Conservation (phyloP, 1,284 basidiomycete genomes). For the Cryptococcus hybrid region DNA sequence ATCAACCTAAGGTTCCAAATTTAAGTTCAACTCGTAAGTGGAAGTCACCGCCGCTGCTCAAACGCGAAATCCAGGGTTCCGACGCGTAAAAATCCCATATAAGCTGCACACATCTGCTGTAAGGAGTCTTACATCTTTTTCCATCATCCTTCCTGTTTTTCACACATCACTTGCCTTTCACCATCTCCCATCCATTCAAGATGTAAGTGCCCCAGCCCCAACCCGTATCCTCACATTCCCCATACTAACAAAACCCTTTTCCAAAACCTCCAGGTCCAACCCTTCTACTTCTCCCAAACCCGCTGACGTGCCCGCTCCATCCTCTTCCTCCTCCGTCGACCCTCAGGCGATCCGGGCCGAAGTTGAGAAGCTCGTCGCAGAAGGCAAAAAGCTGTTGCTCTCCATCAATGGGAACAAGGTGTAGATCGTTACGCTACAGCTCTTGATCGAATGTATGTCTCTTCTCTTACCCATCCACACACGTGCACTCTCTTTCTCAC, state of each 20-base stretch:
- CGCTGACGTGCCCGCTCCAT: not conserved
- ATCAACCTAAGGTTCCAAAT: too few relatives aligned
- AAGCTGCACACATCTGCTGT: too few relatives aligned
- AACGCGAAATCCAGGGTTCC: too few relatives aligned
- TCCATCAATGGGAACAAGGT: slow-evolving; percentile 81
- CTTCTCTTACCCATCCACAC: not conserved
- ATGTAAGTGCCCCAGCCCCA: not conserved
- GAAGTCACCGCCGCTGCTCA: too few relatives aligned
- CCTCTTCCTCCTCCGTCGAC: too few relatives aligned
- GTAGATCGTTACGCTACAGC: slow-evolving; percentile 80
- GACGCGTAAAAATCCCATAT: too few relatives aligned
- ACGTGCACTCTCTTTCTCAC: not conserved
- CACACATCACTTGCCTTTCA: not conserved
- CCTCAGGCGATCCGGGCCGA: slow-evolving; percentile 9
- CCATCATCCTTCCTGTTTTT: not conserved
- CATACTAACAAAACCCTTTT: not conserved
- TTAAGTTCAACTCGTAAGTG: too few relatives aligned
- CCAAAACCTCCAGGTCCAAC: not conserved
- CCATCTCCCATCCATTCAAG: not conserved
- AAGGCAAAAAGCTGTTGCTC: slow-evolving; percentile 67
- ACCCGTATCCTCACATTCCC: not conserved
- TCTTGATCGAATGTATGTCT: slow-evolving; percentile 70
- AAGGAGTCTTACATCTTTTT: not conserved
- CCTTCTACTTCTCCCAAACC: slow-evolving; percentile 3
- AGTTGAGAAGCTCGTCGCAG: slow-evolving; percentile 37